Percentiles rank a stretch among this genome's conserved stretches.
phyloP scores from a whole-genome alignment of 139 green algal species.

The Auxenochlorella pyrenoidosa region DNA sequence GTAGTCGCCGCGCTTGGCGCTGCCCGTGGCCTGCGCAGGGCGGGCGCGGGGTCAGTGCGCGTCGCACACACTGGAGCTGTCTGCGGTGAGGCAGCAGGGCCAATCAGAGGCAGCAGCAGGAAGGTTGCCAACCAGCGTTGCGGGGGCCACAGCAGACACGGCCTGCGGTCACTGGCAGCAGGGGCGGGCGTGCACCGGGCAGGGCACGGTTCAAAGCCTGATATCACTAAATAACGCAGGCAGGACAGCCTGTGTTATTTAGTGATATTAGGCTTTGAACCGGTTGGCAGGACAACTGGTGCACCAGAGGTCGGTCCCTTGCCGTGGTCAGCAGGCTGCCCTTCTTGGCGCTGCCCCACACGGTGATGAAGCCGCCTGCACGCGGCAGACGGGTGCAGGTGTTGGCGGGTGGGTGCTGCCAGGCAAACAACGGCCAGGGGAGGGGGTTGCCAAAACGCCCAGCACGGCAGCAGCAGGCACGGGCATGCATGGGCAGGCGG shows the following conservation, averaged over 20 bases:
- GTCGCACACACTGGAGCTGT: no score
- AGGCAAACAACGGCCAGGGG: neutral
- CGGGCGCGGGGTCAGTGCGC: no score
- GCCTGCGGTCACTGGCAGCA: no score
- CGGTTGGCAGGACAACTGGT: no score
- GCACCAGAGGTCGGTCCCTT: no score
- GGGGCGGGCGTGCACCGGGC: no score
- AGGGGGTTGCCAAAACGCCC: neutral
- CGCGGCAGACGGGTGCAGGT: neutral
- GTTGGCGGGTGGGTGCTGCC: neutral
- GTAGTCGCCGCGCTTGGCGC: neutral
- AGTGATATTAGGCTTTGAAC: no score
- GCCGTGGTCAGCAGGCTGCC: neutral
- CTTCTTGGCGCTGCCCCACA: neutral
- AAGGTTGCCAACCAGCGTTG: neutral
- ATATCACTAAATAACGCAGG: no score
- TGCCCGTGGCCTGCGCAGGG: neutral
- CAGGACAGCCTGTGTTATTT: no score
- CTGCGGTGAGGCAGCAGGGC: neutral
- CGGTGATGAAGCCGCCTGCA: conserved; percentile 12
- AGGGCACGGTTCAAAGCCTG: no score
- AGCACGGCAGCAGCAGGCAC: neutral
- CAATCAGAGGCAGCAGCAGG: neutral
- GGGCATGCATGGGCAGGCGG: neutral
- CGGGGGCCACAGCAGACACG: no score